phyloP scores from a whole-genome alignment of 768 basidiomycete genomes.

The Phlegmacium glaucopus region DNA sequence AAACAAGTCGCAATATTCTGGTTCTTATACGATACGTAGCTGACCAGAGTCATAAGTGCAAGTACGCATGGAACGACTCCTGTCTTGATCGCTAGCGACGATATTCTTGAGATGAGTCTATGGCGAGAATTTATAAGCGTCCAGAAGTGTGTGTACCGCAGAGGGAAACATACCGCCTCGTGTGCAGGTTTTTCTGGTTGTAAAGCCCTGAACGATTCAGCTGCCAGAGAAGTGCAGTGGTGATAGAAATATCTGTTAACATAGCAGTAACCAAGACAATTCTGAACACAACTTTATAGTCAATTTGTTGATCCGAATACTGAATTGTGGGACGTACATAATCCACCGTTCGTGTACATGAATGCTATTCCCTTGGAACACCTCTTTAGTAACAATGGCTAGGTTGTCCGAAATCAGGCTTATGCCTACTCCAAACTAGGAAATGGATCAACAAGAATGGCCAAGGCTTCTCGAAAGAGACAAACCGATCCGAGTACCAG shows the following conservation, averaged over 20 bases:
- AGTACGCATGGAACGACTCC: constrained; percentile 5
- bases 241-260: constrained; percentile 6
- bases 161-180: background rate
- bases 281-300: background rate
- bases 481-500: background rate
- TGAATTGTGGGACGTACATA: background rate
- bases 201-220: background rate
- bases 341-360: background rate
- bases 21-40: background rate
- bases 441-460: background rate
- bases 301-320: background rate
- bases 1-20: constrained; percentile 2
- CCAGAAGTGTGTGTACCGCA: background rate
- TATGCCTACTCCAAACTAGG: too few relatives aligned
- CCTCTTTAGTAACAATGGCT: too few relatives aligned
- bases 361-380: too few relatives aligned
- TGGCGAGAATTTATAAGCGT: background rate
- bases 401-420: too few relatives aligned
- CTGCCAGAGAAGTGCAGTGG: constrained; percentile 4
- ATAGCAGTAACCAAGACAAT: constrained; percentile 3
- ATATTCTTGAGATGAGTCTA: constrained; percentile 7
- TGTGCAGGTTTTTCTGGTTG: background rate
- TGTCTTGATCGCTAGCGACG: constrained; percentile 3
- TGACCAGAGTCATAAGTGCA: constrained; percentile 2
- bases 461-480: background rate